Percentiles rank a stretch among this genome's conserved stretches.
These are phyloP conservation scores for Globisporangium acanthophoron DNA, from an alignment of 352 stramenopile species.

Conservation along the genomic window DNA sequence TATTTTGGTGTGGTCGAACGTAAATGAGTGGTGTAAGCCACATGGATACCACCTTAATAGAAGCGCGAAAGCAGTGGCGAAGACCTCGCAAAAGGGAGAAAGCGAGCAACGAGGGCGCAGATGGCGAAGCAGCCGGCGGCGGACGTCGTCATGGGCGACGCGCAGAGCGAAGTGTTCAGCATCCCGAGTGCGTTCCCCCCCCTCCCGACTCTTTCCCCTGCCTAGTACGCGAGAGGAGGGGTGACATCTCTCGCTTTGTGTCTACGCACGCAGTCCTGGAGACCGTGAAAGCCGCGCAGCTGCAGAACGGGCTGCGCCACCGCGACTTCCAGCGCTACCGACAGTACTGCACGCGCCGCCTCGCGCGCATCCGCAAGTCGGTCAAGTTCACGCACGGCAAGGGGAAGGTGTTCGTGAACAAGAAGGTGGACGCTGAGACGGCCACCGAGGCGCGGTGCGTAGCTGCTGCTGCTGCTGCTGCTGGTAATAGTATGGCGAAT, in stretches of 20 bases:
- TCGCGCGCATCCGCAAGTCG: constrained; percentile 85
- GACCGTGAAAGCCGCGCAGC: constrained; percentile 85
- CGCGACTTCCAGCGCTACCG: constrained; percentile 90
- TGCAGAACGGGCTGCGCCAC: constrained; percentile 87
- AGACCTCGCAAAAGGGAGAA: background rate
- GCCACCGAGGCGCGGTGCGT: constrained; percentile 51
- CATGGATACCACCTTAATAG: background rate
- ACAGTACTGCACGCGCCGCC: constrained; percentile 85
- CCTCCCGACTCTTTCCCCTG: background rate
- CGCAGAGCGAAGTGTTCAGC: constrained; percentile 32
- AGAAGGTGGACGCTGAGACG: constrained; percentile 83
- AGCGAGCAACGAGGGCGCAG: background rate
- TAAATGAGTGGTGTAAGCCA: no score
- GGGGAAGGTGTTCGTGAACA: constrained; percentile 74
- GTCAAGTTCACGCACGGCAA: constrained; percentile 87
- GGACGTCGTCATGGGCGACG: constrained; percentile 21
- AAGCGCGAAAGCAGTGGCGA: background rate
- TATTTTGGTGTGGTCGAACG: no score
- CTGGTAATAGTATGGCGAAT: no score
- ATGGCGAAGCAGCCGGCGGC: constrained; percentile 22
- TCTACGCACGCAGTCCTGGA: constrained; percentile 53
- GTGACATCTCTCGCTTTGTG: background rate
- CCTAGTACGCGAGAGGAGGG: background rate
- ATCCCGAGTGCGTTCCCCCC: constrained; percentile 32
- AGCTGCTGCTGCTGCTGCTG: background rate